A percentile compares a stretch with the other conserved stretches of the same genome.
These are phyloP conservation scores for Physcia stellaris DNA, from an alignment of 495 filamentous ascomycete genomes.

Conservation along the genomic window DNA sequence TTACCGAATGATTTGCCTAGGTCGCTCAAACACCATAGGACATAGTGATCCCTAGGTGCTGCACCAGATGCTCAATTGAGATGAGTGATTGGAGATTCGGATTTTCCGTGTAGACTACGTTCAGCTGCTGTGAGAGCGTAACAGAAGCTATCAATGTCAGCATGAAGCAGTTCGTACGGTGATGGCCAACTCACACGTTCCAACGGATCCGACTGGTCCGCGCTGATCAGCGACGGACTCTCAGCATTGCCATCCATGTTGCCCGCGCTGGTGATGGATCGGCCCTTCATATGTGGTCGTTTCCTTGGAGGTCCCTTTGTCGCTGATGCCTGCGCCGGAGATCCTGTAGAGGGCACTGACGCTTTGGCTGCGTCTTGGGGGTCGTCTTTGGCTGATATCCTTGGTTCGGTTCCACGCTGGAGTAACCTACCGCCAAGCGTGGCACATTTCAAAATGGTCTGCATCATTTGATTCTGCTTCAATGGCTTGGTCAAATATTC, in stretches of 20 bases:
- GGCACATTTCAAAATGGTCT: slow-evolving; percentile 92
- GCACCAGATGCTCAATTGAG: no score
- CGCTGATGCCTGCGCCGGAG: neutral
- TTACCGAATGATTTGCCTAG: no score
- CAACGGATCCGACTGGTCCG: slow-evolving; percentile 53
- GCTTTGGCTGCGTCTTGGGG: slow-evolving; percentile 20
- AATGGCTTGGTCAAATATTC: slow-evolving; percentile 97
- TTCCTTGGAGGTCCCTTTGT: slow-evolving; percentile 23
- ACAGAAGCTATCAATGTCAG: slow-evolving; percentile 26
- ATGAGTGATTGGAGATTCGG: no score
- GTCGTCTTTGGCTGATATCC: slow-evolving; percentile 41
- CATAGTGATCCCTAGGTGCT: no score
- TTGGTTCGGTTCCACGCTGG: slow-evolving; percentile 51
- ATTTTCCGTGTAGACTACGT: no score
- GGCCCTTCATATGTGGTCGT: slow-evolving; percentile 34
- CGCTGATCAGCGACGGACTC: slow-evolving; percentile 47
- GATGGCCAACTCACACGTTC: slow-evolving; percentile 50
- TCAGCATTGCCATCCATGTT: slow-evolving; percentile 32
- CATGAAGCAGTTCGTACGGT: neutral
- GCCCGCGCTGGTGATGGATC: slow-evolving; percentile 49
- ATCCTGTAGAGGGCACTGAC: slow-evolving; percentile 4
- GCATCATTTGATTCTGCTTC: slow-evolving; percentile 96
- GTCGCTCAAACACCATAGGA: no score
- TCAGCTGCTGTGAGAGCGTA: slow-evolving; percentile 36
- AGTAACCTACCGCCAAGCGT: slow-evolving; percentile 82